A percentile compares a stretch with the other conserved stretches of the same genome.
Evolutionary conservation across 1,139 yeast genomes (phyloP).

Genomic region (Candida tetrigidarum): DNA sequence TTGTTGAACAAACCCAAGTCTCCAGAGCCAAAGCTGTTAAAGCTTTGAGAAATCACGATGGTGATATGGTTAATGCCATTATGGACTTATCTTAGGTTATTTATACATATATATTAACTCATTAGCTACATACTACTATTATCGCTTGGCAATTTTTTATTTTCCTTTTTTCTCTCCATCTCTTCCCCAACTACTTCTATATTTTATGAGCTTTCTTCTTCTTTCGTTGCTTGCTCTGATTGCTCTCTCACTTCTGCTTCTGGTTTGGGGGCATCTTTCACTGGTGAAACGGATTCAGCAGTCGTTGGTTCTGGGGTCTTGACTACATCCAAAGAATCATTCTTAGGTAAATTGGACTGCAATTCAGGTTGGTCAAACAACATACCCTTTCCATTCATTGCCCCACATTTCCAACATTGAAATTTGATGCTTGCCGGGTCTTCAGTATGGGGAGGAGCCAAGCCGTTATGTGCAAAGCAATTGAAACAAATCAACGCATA

Average conservation of each 20-base stretch:
- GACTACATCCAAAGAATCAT: not conserved
- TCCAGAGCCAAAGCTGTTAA: constrained; percentile 89
- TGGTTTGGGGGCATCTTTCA: not conserved
- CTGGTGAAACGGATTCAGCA: not conserved
- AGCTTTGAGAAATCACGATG: constrained; percentile 87
- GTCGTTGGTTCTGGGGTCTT: not conserved
- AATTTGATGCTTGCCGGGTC: constrained; percentile 60
- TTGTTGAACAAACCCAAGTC: constrained; percentile 88
- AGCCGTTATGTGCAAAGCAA: constrained; percentile 76
- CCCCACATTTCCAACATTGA: constrained; percentile 76
- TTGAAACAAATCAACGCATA: constrained; percentile 73
- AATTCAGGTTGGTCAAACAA: constrained; percentile 13
- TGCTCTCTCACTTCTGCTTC: not conserved
- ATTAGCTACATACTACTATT: not conserved
- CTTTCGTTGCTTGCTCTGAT: too few relatives aligned
- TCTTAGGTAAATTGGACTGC: not conserved
- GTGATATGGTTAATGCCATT: constrained; percentile 95
- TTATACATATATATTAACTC: constrained; percentile 1
- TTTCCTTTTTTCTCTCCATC: not conserved
- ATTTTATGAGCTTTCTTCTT: too few relatives aligned
- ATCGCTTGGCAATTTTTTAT: not conserved
- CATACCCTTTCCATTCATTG: constrained; percentile 47
- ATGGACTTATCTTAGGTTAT: constrained; percentile 69
- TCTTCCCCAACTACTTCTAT: too few relatives aligned
- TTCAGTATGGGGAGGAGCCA: constrained; percentile 73